A percentile compares a stretch with the other conserved stretches of the same genome.
These are phyloP conservation scores for Gonapodya prolifera DNA, from an alignment of 192 early-diverging fungal species.

Conservation along the genomic window DNA sequence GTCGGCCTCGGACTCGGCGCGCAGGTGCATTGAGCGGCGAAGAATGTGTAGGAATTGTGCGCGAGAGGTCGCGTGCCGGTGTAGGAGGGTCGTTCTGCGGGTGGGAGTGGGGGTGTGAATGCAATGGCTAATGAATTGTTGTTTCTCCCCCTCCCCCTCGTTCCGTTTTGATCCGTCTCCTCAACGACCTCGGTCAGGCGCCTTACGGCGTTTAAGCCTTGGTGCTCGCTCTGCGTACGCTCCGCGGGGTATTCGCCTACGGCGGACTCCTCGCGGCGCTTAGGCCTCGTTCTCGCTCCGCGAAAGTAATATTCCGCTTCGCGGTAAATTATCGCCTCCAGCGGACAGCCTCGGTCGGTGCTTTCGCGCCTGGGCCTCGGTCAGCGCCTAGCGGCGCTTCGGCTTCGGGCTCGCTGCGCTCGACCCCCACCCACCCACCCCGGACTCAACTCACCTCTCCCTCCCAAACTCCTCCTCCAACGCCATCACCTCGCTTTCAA, in stretches of 20 bases:
- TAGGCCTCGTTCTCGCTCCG: no score
- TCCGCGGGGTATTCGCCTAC: not conserved
- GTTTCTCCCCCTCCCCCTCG: no score
- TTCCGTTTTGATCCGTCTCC: no score
- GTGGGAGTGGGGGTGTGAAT: no score
- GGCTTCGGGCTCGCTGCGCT: no score
- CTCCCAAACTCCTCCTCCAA: conserved; percentile 40
- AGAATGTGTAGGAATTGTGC: conserved; percentile 42
- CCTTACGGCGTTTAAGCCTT: no score
- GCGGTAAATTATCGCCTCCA: not conserved
- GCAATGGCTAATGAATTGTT: no score
- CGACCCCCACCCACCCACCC: not conserved
- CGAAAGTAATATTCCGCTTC: conserved; percentile 1
- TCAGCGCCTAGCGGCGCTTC: no score
- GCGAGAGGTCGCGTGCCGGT: conserved; percentile 33
- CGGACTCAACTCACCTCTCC: conserved; percentile 22
- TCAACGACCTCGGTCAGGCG: no score
- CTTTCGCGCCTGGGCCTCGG: no score
- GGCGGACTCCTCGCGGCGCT: no score
- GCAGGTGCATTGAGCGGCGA: conserved; percentile 37
- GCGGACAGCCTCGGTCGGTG: no score
- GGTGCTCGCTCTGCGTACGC: not conserved
- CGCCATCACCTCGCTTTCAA: conserved; percentile 29
- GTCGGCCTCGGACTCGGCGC: conserved; percentile 44
- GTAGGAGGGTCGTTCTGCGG: conserved; percentile 27